Conservation (phyloP, 2,329 filamentous ascomycete species). For the Botryotinia globosa region DNA sequence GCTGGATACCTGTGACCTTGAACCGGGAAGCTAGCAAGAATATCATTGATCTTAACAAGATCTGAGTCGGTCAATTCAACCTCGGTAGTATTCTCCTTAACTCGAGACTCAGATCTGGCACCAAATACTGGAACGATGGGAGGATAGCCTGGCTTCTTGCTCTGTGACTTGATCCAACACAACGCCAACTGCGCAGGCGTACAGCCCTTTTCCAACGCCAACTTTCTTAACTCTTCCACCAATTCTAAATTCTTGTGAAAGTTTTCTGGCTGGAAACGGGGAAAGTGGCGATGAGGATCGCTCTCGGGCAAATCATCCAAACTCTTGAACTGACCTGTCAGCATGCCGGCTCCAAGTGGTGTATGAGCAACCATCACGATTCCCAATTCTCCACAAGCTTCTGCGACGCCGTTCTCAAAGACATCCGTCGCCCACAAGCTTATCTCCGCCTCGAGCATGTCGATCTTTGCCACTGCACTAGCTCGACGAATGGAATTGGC, state of each 20-base stretch:
- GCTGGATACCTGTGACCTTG: constrained; percentile 9
- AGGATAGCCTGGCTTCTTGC: background rate
- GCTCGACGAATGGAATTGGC: background rate
- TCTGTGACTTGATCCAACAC: background rate
- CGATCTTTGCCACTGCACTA: background rate
- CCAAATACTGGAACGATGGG: background rate
- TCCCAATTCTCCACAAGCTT: background rate
- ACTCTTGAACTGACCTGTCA: background rate
- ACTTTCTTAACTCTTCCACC: background rate
- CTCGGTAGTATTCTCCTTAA: background rate
- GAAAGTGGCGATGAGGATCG: background rate
- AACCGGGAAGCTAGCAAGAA: constrained; percentile 21
- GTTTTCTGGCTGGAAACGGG: background rate
- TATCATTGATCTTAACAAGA: constrained; percentile 32
- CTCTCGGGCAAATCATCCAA: background rate
- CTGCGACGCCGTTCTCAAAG: background rate
- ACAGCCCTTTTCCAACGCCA: background rate
- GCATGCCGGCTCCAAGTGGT: background rate
- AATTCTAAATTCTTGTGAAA: background rate
- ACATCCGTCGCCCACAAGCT: background rate
- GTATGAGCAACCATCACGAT: background rate
- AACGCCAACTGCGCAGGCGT: background rate
- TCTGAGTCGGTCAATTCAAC: constrained; percentile 33
- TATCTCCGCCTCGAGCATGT: background rate
- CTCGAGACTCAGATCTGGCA: background rate